Evolutionary conservation across 2,329 filamentous ascomycete species (phyloP), one percentile per base, ranked within the genome.

Genomic region (Fusarium hostae): DNA sequence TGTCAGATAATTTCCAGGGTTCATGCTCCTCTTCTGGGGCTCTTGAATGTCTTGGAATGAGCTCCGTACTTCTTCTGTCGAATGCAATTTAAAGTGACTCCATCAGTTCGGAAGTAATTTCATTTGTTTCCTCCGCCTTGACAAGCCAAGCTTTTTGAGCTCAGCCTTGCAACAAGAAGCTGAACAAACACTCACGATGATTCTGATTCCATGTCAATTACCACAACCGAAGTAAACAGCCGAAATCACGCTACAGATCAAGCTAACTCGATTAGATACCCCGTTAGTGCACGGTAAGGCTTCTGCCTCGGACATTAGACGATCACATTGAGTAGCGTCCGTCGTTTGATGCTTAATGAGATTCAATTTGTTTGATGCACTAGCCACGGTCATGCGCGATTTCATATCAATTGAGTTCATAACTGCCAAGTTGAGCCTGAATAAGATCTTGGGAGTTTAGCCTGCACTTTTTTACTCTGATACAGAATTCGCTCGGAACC

Each of bases 321-420:
- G 63, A 71, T 57, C 48, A 59, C 40, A 44, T 59, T 54, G 13
- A 45, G 52, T 57, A 41, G 55, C 15, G 28, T 44, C 55, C 35
- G 54, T 58, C 45, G 34, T 66, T 56, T 68, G 59, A 69, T 59
- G 39, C 55, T 61, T 59, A 47, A 66, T 50, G 51, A 50, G 39
- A 28, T 70, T 72, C 69, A 71, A 71, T 71, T 44, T 72, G 60
- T 63, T 62, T 60, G 69, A 72, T 32, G 70, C 69, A 70, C 59
- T 71, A 66, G 64, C 41, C 34, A 51, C 57, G 45, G 57, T 54
- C 60, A 66, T 72, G 70, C 70, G 67, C 61, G 41, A 70, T 55
- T 66, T 66, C 24, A 22, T 26, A 58, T 52, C 40, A 52, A 28
- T 43, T 59, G 56, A 50, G 37, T 50, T 59, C 26, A 26, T 26